A percentile compares a stretch with the other conserved stretches of the same genome.
Conservation (phyloP, 2,329 filamentous ascomycete genomes). For the Nakataea oryzae region DNA sequence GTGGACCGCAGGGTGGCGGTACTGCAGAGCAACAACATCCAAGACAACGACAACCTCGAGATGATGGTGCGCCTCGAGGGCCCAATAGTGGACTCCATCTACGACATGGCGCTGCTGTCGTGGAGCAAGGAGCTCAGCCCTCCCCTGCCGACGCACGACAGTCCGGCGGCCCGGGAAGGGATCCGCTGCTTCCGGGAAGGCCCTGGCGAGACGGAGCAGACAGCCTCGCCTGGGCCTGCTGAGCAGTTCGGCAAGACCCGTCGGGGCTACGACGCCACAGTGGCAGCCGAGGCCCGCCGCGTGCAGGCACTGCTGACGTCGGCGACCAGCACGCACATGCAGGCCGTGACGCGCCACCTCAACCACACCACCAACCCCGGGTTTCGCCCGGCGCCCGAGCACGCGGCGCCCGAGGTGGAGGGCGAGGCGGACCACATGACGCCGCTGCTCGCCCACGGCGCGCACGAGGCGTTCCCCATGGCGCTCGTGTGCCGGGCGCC, state of each 20-base stretch:
- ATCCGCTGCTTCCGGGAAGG: conserved; percentile 13
- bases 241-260: conserved; percentile 48
- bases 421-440: conserved; percentile 43
- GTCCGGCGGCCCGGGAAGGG: conserved; percentile 30
- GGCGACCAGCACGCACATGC: conserved; percentile 35
- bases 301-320: conserved; percentile 36
- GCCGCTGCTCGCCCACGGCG: conserved; percentile 49
- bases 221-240: conserved; percentile 20
- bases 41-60: conserved; percentile 70
- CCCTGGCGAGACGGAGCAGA: background rate
- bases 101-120: conserved; percentile 62
- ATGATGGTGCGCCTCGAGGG: conserved; percentile 73
- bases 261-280: conserved; percentile 53
- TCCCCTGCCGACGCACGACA: conserved; percentile 42
- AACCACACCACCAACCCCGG: conserved; percentile 48
- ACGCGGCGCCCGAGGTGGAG: conserved; percentile 11
- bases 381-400: conserved; percentile 45
- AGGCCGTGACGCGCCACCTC: conserved; percentile 55
- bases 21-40: conserved; percentile 69
- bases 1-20: conserved; percentile 63
- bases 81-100: conserved; percentile 64
- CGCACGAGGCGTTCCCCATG: conserved; percentile 52
- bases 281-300: conserved; percentile 50
- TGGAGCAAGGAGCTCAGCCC: conserved; percentile 57
- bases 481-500: conserved; percentile 61